Percentiles rank a stretch among this genome's conserved stretches.
Evolutionary conservation across 1,284 basidiomycete species (phyloP).

Genomic region (Mycena sp.): DNA sequence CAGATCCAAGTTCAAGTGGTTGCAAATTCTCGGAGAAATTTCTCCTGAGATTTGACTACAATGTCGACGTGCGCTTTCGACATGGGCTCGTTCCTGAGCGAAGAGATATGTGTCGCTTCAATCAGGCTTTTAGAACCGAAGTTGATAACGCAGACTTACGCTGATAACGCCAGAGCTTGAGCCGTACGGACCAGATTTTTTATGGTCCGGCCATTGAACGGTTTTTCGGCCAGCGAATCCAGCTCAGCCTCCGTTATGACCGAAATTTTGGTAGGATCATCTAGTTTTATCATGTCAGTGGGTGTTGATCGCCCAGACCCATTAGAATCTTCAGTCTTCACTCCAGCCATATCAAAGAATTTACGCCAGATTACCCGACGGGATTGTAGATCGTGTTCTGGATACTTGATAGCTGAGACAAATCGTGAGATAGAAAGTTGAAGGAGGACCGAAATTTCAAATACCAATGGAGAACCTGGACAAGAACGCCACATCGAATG

Average conservation of each 20-base stretch:
- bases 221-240: conserved; percentile 16
- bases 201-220: conserved; percentile 19
- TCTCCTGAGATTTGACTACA: conserved; percentile 22
- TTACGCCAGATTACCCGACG: conserved; percentile 22
- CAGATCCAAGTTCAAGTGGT: too few species aligned
- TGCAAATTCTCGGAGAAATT: conserved; percentile 19
- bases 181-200: conserved; percentile 23
- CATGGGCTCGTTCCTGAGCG: conserved; percentile 8
- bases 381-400: conserved; percentile 18
- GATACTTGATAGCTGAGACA: conserved; percentile 17
- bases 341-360: conserved; percentile 20
- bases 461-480: conserved; percentile 18
- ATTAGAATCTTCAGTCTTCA: not conserved
- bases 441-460: not conserved
- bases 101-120: not conserved
- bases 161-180: conserved; percentile 9
- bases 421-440: not conserved
- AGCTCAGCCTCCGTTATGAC: conserved; percentile 12
- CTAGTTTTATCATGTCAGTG: conserved; percentile 16
- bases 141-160: conserved; percentile 9
- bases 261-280: conserved; percentile 9
- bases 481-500: conserved; percentile 14
- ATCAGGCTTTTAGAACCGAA: not conserved
- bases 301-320: conserved; percentile 17
- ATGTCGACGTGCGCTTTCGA: conserved; percentile 17